Conservation (phyloP, 2,329 filamentous ascomycete species). For the Magnaporthiopsis rhizophila region DNA sequence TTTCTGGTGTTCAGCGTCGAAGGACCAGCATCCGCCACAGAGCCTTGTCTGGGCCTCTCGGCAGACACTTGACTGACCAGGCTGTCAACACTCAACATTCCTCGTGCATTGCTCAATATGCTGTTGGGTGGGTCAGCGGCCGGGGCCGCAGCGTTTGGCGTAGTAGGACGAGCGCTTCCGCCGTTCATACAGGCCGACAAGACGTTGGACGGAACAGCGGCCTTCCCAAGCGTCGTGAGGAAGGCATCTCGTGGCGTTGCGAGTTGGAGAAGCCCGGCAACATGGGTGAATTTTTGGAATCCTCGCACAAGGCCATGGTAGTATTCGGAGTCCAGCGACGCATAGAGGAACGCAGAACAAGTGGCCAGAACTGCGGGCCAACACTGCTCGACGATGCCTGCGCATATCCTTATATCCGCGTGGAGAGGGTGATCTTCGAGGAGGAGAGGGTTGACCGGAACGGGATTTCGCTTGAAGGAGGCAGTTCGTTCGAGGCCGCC, state of each 20-base stretch:
- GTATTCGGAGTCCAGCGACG: conserved; percentile 84
- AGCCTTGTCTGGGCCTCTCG: conserved; percentile 53
- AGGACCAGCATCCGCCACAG: conserved; percentile 46
- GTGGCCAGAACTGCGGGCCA: conserved; percentile 95
- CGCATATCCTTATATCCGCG: conserved; percentile 66
- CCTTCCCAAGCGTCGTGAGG: conserved; percentile 86
- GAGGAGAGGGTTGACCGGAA: conserved; percentile 76
- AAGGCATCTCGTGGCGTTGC: conserved; percentile 88
- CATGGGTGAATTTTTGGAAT: conserved; percentile 92
- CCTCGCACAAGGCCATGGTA: conserved; percentile 88
- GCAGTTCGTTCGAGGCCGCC: conserved; percentile 47
- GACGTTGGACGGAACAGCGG: conserved; percentile 78
- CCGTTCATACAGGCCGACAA: conserved; percentile 50
- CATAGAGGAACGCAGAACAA: conserved; percentile 91
- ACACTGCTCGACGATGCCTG: conserved; percentile 78
- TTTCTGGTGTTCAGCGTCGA: conserved; percentile 76
- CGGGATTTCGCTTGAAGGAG: conserved; percentile 66
- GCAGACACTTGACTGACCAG: conserved; percentile 50
- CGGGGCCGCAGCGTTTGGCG: conserved; percentile 28
- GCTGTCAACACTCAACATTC: conserved; percentile 66
- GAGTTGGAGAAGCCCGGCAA: conserved; percentile 79
- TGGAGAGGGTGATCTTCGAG: conserved; percentile 66
- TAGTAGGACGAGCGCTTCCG: conserved; percentile 33
- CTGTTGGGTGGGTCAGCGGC: conserved; percentile 43
- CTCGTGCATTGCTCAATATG: conserved; percentile 64